phyloP scores from a whole-genome alignment of 108 stramenopile genomes.

The Schizochytrium sp. region DNA sequence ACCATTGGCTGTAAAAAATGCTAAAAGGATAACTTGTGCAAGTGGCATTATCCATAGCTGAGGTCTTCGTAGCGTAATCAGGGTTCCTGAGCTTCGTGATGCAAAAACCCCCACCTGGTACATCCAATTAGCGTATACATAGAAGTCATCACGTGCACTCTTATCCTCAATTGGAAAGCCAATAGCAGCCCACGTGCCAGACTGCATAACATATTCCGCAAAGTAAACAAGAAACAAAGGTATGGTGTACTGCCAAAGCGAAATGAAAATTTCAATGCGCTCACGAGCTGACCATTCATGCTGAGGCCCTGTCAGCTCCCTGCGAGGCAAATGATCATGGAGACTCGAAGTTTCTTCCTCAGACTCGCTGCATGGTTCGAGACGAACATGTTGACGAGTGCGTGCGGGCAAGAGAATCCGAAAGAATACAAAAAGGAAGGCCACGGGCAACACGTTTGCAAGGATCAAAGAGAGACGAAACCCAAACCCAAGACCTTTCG shows the following conservation, averaged over 20 bases:
- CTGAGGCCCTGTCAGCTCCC: background rate
- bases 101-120: conserved; percentile 86
- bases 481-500: background rate
- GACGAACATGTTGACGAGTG: background rate
- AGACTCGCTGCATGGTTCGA: background rate
- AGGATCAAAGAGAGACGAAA: conserved; percentile 1
- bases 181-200: conserved; percentile 84
- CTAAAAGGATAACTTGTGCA: conserved; percentile 78
- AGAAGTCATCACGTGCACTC: conserved; percentile 74
- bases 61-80: conserved; percentile 70
- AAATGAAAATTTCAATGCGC: background rate
- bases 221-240: conserved; percentile 83
- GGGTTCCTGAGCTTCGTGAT: conserved; percentile 78
- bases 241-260: conserved; percentile 22
- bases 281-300: conserved; percentile 3
- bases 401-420: background rate
- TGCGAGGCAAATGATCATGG: no score
- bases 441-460: background rate
- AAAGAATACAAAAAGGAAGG: background rate
- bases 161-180: conserved; percentile 80
- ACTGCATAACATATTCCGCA: conserved; percentile 80
- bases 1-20: conserved; percentile 77
- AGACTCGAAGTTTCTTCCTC: background rate
- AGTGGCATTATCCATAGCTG: conserved; percentile 83
- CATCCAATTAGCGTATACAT: conserved; percentile 81